Percentiles rank a stretch among this genome's conserved stretches.
phyloP scores from a whole-genome alignment of 108 stramenopile genomes.

The Skeletonema tropicum region DNA sequence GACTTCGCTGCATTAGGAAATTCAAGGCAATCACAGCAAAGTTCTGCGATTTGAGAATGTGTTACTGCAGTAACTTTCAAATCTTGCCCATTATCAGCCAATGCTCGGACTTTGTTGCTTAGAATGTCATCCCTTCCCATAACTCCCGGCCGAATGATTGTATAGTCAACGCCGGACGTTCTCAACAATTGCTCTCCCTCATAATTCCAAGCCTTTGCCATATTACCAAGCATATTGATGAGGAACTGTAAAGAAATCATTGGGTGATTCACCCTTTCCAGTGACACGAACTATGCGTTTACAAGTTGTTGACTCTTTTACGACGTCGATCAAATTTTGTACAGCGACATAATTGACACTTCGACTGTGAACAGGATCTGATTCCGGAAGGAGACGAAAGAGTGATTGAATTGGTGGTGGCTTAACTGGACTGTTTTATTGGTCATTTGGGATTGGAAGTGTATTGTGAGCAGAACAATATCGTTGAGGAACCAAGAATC shows the following conservation, averaged over 20 bases:
- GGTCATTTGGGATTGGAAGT: too few relatives aligned
- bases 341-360: conserved; percentile 73
- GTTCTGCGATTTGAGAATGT: conserved; percentile 60
- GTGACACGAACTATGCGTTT: conserved; percentile 72
- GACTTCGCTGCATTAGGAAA: conserved; percentile 51
- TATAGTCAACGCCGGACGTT: conserved; percentile 60
- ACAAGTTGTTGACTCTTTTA: conserved; percentile 28
- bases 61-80: conserved; percentile 59
- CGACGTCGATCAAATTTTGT: conserved; percentile 59
- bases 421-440: conserved; percentile 21
- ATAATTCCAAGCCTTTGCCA: conserved; percentile 87
- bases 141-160: conserved; percentile 75
- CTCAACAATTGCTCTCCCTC: conserved; percentile 75
- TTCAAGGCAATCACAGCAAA: conserved; percentile 56
- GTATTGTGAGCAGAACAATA: too few relatives aligned
- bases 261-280: conserved; percentile 79
- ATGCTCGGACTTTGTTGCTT: conserved; percentile 34
- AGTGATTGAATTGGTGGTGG: conserved; percentile 41
- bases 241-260: conserved; percentile 59
- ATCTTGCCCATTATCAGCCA: conserved; percentile 73
- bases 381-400: conserved; percentile 38
- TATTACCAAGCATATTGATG: conserved; percentile 72
- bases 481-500: too few relatives aligned
- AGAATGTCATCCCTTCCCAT: conserved; percentile 47
- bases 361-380: conserved; percentile 62